These are phyloP conservation scores for Hymenoscyphus scutula DNA, from an alignment of 2,329 filamentous ascomycete genomes.

Conservation along the genomic window DNA sequence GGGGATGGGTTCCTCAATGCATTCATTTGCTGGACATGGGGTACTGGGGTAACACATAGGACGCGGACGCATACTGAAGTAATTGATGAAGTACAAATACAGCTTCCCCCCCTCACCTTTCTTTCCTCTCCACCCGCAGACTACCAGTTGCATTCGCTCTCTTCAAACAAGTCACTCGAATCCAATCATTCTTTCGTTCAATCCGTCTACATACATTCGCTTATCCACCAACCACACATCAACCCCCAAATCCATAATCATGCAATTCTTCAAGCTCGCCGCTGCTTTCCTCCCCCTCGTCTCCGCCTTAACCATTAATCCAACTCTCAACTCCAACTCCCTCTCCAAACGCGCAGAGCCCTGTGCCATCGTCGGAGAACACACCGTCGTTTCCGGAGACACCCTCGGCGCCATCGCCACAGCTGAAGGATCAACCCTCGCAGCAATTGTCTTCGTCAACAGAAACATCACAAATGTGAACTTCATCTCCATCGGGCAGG, in stretches of 20 bases:
- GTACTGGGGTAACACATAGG: neutral
- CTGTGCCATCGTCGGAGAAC: neutral
- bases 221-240: neutral
- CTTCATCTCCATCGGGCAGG: neutral
- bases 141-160: constrained; percentile 1
- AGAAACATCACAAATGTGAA: neutral
- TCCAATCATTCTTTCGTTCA: neutral
- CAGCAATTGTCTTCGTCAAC: neutral
- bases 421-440: neutral
- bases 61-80: neutral
- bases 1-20: neutral
- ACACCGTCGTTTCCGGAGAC: neutral
- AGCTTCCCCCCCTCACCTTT: neutral
- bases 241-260: neutral
- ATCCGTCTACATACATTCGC: neutral
- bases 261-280: neutral
- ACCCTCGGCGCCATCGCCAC: neutral
- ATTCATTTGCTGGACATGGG: neutral
- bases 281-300: constrained; percentile 1
- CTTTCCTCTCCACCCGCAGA: neutral
- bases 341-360: neutral
- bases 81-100: neutral
- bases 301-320: neutral
- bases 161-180: neutral
- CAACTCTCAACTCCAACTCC: neutral